Percentiles rank a stretch among this genome's conserved stretches.
Conservation (phyloP, 1,139 yeast genomes). For the Meyerozyma elateridarum region DNA sequence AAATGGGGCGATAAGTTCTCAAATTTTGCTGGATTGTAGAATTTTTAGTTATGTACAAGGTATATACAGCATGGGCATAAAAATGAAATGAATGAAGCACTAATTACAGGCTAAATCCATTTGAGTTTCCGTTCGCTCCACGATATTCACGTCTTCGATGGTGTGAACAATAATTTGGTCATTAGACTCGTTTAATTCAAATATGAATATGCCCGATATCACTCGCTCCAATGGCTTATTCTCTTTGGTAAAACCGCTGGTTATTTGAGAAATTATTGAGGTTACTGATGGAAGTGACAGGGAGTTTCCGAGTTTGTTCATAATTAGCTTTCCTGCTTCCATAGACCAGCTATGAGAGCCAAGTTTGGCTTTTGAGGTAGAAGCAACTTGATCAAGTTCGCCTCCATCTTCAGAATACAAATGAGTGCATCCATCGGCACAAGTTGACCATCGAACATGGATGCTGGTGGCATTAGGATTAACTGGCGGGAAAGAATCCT, state of each 20-base stretch:
- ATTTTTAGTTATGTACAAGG: too few relatives aligned
- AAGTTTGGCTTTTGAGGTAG: constrained; percentile 36
- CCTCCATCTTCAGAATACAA: constrained; percentile 21
- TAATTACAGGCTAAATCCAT: constrained; percentile 3
- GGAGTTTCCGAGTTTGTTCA: constrained; percentile 6
- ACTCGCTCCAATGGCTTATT: constrained; percentile 40
- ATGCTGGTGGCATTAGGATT: constrained; percentile 47
- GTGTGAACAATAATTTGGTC: constrained; percentile 64
- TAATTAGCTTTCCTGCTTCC: constrained; percentile 19
- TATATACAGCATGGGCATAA: constrained; percentile 4
- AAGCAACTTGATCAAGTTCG: constrained; percentile 14
- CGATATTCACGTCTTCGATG: constrained; percentile 68
- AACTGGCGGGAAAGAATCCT: constrained; percentile 26
- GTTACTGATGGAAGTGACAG: constrained; percentile 19
- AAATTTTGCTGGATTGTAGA: too few relatives aligned
- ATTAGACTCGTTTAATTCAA: constrained; percentile 61
- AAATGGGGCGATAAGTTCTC: neutral
- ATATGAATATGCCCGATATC: constrained; percentile 68
- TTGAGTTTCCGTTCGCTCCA: constrained; percentile 40
- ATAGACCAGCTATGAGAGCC: constrained; percentile 40
- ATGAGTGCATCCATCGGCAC: constrained; percentile 48
- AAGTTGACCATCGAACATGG: constrained; percentile 59
- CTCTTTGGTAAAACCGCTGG: constrained; percentile 29
- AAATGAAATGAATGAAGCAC: too few relatives aligned
- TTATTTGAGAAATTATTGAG: constrained; percentile 22